phyloP scores from a whole-genome alignment of 495 filamentous ascomycete species.

The Lasiosphaeriaceae sp. region DNA sequence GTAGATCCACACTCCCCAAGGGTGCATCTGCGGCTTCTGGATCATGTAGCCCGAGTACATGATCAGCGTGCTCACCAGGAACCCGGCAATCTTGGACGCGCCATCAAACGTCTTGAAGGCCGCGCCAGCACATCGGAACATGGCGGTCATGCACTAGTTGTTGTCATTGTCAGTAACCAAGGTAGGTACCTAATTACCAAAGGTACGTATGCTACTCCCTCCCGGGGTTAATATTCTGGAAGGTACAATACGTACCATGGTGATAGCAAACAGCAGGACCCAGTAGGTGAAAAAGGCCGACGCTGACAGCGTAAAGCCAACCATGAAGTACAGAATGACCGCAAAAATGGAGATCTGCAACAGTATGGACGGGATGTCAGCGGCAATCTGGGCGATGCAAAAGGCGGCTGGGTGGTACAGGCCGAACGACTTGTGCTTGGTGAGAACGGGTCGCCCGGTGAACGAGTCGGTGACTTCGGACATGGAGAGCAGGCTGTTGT shows the following conservation, averaged over 20 bases:
- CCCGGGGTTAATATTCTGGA: too few relatives aligned
- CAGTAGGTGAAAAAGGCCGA: conserved; percentile 78
- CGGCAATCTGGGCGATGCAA: conserved; percentile 71
- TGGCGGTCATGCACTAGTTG: conserved; percentile 39
- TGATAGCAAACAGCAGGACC: conserved; percentile 54
- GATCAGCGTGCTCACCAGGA: conserved; percentile 64
- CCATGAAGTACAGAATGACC: conserved; percentile 75
- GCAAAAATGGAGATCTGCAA: conserved; percentile 69
- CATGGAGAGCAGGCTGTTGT: conserved; percentile 76
- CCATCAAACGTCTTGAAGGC: conserved; percentile 58
- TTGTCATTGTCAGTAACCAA: too few relatives aligned
- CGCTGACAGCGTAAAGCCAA: conserved; percentile 58
- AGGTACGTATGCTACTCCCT: too few relatives aligned
- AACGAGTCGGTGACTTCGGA: conserved; percentile 74
- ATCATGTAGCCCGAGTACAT: conserved; percentile 76
- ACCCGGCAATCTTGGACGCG: conserved; percentile 39
- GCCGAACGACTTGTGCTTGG: conserved; percentile 79
- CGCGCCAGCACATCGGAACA: conserved; percentile 71
- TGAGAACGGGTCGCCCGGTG: conserved; percentile 63
- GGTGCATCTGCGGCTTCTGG: conserved; percentile 66
- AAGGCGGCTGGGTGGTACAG: conserved; percentile 80
- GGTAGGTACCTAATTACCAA: too few relatives aligned
- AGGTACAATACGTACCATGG: conserved; percentile 39
- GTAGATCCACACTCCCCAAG: conserved; percentile 72
- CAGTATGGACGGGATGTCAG: conserved; percentile 70